Evolutionary conservation across 805 yeast genomes (phyloP).

Genomic region (Candida alai): DNA sequence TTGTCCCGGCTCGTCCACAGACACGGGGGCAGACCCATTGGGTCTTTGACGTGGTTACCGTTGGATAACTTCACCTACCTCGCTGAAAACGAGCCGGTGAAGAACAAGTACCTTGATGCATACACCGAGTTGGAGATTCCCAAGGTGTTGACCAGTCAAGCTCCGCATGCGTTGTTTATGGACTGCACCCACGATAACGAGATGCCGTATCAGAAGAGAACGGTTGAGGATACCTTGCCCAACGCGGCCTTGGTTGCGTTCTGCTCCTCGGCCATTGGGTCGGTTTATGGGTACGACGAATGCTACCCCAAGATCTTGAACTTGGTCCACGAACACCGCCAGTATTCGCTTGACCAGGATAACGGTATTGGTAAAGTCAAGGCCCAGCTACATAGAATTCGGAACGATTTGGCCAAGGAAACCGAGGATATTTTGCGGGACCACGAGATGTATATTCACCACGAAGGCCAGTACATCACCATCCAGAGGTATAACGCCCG

Average conservation of each 20-base stretch:
- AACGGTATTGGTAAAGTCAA: constrained; percentile 79
- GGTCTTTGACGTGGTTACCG: constrained; percentile 80
- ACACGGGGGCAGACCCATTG: constrained; percentile 95
- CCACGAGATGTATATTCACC: constrained; percentile 92
- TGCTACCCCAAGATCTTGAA: constrained; percentile 78
- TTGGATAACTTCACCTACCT: constrained; percentile 72
- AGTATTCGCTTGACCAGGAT: constrained; percentile 48
- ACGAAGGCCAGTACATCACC: constrained; percentile 88
- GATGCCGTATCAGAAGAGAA: constrained; percentile 82
- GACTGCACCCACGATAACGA: constrained; percentile 98
- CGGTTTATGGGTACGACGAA: constrained; percentile 93
- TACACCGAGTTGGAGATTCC: constrained; percentile 69
- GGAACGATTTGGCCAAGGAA: constrained; percentile 53
- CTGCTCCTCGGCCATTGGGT: constrained; percentile 91
- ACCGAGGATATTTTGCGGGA: constrained; percentile 50
- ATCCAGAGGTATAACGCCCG: constrained; percentile 81
- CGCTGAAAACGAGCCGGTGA: constrained; percentile 39
- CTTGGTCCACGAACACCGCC: constrained; percentile 71
- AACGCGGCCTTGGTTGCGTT: constrained; percentile 92
- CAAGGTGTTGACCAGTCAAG: constrained; percentile 55
- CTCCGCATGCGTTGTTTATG: constrained; percentile 95
- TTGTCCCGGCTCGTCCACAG: constrained; percentile 80
- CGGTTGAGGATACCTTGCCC: constrained; percentile 90
- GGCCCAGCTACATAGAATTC: constrained; percentile 50
- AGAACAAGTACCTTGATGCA: constrained; percentile 23